Evolutionary conservation across 192 early-diverging fungal genomes (phyloP).

Genomic region (Paraglomus brasilianum): DNA sequence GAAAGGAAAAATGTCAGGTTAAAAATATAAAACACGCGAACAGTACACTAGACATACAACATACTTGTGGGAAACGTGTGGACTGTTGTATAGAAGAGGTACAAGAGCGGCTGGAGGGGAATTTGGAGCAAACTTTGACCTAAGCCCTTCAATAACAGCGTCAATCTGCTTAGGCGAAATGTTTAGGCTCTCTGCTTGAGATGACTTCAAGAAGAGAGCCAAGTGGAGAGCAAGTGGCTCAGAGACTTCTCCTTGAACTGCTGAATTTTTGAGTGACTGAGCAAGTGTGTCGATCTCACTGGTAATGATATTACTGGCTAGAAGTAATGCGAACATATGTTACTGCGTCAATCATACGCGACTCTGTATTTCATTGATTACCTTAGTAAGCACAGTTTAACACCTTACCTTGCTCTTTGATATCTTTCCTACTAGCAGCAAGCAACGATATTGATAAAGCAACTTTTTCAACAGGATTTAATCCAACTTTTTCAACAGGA

Average conservation of each 20-base stretch:
- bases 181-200: slow-evolving; percentile 13
- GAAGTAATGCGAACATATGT: too few species aligned
- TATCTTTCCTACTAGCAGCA: slow-evolving; percentile 41
- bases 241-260: slow-evolving; percentile 8
- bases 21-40: slow-evolving; percentile 6
- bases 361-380: too few species aligned
- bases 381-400: too few species aligned
- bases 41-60: background rate
- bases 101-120: slow-evolving; percentile 12
- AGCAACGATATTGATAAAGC: slow-evolving; percentile 42
- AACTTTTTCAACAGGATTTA: too few species aligned
- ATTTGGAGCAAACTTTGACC: slow-evolving; percentile 12
- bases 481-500: too few species aligned
- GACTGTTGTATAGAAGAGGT: slow-evolving; percentile 3
- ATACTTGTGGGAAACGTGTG: background rate
- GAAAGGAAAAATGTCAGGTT: background rate
- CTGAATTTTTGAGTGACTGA: slow-evolving; percentile 6
- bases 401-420: slow-evolving; percentile 40
- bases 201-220: slow-evolving; percentile 27
- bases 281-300: slow-evolving; percentile 26
- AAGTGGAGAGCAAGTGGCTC: slow-evolving; percentile 7
- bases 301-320: slow-evolving; percentile 25
- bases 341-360: too few species aligned
- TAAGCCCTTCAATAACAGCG: background rate
- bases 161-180: slow-evolving; percentile 17